A percentile compares a stretch with the other conserved stretches of the same genome.
These are phyloP conservation scores for Piedraia hortae DNA, from an alignment of 2,329 filamentous ascomycete genomes.

Conservation along the genomic window DNA sequence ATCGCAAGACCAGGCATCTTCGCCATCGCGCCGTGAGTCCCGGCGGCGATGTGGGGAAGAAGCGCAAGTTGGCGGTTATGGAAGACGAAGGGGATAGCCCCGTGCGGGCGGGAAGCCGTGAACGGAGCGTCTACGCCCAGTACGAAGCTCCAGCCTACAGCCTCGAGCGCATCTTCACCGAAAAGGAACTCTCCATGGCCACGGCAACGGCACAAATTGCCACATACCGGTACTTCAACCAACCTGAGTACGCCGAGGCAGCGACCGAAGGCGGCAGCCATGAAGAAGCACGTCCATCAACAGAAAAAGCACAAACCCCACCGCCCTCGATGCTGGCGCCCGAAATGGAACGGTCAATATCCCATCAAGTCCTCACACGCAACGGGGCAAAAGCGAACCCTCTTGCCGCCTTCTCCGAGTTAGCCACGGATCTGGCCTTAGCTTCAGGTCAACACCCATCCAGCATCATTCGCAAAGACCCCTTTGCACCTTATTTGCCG, in stretches of 20 bases:
- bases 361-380: slow-evolving; percentile 27
- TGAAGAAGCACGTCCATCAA: slow-evolving; percentile 3
- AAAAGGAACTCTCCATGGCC: slow-evolving; percentile 35
- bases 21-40: slow-evolving; percentile 22
- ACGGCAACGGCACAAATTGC: slow-evolving; percentile 33
- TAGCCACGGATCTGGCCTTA: slow-evolving; percentile 18
- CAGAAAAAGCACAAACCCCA: not conserved
- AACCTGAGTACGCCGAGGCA: slow-evolving; percentile 12
- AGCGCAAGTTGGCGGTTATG: slow-evolving; percentile 25
- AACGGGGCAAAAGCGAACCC: slow-evolving; percentile 19
- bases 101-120: slow-evolving; percentile 26
- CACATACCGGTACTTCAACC: slow-evolving; percentile 29
- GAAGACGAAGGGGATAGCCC: slow-evolving; percentile 34
- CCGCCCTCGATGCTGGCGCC: slow-evolving; percentile 4
- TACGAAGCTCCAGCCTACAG: slow-evolving; percentile 31
- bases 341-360: slow-evolving; percentile 34
- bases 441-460: slow-evolving; percentile 11
- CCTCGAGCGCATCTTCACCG: slow-evolving; percentile 36
- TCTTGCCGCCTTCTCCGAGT: slow-evolving; percentile 25
- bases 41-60: slow-evolving; percentile 23
- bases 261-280: slow-evolving; percentile 7
- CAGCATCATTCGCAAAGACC: slow-evolving; percentile 2
- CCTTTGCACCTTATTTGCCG: slow-evolving; percentile 20
- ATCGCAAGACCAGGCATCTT: slow-evolving; percentile 34
- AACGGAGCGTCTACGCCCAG: slow-evolving; percentile 24